These are phyloP conservation scores for Cicer yamashitae DNA, from an alignment of 306 rosid species.

Conservation along the genomic window DNA sequence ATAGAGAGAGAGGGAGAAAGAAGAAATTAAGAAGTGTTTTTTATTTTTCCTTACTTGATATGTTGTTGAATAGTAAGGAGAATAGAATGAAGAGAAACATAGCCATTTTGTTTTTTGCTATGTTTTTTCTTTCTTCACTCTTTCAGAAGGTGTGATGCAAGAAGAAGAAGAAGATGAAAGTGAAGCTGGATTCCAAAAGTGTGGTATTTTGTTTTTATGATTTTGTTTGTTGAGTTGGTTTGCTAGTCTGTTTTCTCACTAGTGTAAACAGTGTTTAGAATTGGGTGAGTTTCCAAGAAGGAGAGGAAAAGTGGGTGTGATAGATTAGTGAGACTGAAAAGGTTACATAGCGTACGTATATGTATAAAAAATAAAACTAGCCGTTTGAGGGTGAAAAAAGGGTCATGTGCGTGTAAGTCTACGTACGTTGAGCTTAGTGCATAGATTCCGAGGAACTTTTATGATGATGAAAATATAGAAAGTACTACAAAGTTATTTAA, in stretches of 20 bases:
- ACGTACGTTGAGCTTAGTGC: too few relatives aligned
- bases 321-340: slow-evolving; percentile 13
- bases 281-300: slow-evolving; percentile 29
- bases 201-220: neutral
- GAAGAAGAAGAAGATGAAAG: neutral
- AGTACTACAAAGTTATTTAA: too few relatives aligned
- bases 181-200: neutral
- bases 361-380: slow-evolving; percentile 7
- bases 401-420: neutral
- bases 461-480: too few relatives aligned
- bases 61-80: neutral
- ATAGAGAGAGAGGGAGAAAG: neutral
- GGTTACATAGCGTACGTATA: neutral
- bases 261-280: neutral
- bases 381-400: slow-evolving; percentile 44
- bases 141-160: neutral
- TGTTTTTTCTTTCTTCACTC: neutral
- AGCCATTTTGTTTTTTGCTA: neutral
- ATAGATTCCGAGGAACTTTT: too few relatives aligned
- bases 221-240: neutral
- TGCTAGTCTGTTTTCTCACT: neutral
- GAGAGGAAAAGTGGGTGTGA: slow-evolving; percentile 6
- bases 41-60: neutral
- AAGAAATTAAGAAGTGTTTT: neutral
- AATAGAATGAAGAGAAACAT: neutral